phyloP scores from a whole-genome alignment of 1,284 basidiomycete species.

The Coniferiporia sulphurascens region DNA sequence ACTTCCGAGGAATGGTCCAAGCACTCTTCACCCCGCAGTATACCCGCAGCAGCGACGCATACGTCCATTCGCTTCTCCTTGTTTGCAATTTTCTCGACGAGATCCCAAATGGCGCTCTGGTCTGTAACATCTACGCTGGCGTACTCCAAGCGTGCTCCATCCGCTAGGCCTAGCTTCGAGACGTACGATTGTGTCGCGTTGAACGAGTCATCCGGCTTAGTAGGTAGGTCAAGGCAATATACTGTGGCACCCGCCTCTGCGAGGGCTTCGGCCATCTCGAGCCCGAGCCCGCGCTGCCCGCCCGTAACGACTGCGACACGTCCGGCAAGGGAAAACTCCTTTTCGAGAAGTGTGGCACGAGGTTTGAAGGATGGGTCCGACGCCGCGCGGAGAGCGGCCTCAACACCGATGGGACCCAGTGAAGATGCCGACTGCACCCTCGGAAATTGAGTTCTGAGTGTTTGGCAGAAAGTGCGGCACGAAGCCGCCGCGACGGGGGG shows the following conservation, averaged over 20 bases:
- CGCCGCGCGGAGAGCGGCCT: conserved; percentile 41
- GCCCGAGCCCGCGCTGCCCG: conserved; percentile 75
- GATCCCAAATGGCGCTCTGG: conserved; percentile 34
- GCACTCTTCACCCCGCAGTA: conserved; percentile 59
- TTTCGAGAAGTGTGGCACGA: conserved; percentile 47
- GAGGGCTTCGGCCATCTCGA: conserved; percentile 76
- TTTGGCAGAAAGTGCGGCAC: background rate
- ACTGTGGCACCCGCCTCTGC: conserved; percentile 75
- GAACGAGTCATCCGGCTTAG: conserved; percentile 65
- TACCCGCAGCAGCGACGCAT: conserved; percentile 74
- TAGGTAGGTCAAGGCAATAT: conserved; percentile 72
- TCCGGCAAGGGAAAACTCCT: conserved; percentile 70
- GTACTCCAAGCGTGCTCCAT: conserved; percentile 57
- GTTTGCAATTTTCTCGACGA: conserved; percentile 48
- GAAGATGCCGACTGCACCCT: conserved; percentile 41
- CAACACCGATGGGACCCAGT: conserved; percentile 57
- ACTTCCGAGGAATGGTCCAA: conserved; percentile 68
- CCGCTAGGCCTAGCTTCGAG: conserved; percentile 33
- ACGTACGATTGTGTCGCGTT: conserved; percentile 49
- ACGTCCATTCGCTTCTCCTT: conserved; percentile 64
- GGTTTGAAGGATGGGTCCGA: conserved; percentile 24
- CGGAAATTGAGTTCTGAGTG: background rate
- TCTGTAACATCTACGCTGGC: conserved; percentile 59
- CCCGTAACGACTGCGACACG: conserved; percentile 76
- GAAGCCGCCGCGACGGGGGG: background rate